Conservation (phyloP, 352 stramenopile species). For the Globisporangium alternatum region DNA sequence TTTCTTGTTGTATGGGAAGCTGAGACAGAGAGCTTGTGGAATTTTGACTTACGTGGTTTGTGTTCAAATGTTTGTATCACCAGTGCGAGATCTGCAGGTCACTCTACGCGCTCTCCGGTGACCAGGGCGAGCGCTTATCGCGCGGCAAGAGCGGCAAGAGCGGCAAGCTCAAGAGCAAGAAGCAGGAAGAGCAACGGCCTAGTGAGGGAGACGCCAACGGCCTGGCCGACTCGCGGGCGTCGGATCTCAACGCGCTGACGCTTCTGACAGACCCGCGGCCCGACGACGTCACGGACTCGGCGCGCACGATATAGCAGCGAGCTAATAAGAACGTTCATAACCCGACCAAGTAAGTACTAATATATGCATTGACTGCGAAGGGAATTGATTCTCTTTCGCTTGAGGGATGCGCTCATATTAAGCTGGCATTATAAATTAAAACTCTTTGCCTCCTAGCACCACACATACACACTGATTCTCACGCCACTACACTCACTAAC, state of each 20-base stretch:
- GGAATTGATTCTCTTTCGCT: neutral
- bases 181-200: neutral
- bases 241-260: neutral
- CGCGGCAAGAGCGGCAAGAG: neutral
- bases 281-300: neutral
- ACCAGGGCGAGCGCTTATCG: neutral
- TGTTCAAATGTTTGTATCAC: neutral
- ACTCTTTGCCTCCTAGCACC: neutral
- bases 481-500: neutral
- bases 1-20: neutral
- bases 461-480: neutral
- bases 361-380: neutral
- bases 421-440: constrained; percentile 15
- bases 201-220: neutral
- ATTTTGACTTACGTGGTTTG: constrained; percentile 3
- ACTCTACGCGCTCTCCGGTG: constrained; percentile 21
- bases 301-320: constrained; percentile 7
- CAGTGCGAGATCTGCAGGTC: constrained; percentile 51
- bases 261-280: neutral
- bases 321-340: neutral
- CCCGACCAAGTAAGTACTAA: neutral
- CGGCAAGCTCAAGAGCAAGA: neutral
- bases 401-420: neutral
- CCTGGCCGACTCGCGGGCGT: neutral
- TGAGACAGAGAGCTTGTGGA: neutral